Evolutionary conservation across 2,329 filamentous ascomycete genomes (phyloP), one percentile per base, ranked within the genome.

Genomic region (Davidsoniella neocaledoniae): DNA sequence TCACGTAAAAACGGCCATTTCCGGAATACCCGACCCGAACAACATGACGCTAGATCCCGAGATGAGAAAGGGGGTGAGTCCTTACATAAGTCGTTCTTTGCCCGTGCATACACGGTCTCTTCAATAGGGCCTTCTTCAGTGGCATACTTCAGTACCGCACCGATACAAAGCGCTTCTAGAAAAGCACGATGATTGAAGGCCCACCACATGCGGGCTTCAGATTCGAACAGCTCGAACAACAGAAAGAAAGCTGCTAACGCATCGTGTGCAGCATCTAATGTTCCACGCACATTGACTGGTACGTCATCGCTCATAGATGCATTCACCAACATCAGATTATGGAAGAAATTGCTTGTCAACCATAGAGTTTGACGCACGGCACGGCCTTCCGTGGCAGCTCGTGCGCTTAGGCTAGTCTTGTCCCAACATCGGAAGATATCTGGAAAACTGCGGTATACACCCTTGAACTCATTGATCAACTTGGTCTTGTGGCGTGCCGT

Each of bases 161-260:
- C 75, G 44, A 83, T 83, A 63, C 76, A 84, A 59, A 80, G 61
- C 29, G 81, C 81, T 66, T 88, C 83, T 48, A 88, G 70, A 59
- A 88, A 88, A 0, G 83, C 83, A 1, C 84, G 69, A 60, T 88
- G 84, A 60, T 86, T 84, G 56, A 87, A 86, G 0, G 86, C 82
- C 83, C 83, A 90, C 83, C 83, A 88, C 1, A 87, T 83, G 12
- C 79, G 73, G 1, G 82, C 81, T 65, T 90, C 84, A 14, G 69
- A 68, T 56, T 81, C 76, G 54, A 87, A 78, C 10, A 85, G 65
- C 37, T 67, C 68, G 63, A 79, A 84, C 5, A 77, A 70, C 51
- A 86, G 70, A 61, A 88, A 87, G 60, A 87, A 90, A 1, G 81
- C 70, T 42, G 71, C 73, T 43, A 90, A 76, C 4, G 83, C 83